Base-by-base conservation (phyloP, 495 filamentous ascomycete species). In the Penicillium bialowiezense region DNA sequence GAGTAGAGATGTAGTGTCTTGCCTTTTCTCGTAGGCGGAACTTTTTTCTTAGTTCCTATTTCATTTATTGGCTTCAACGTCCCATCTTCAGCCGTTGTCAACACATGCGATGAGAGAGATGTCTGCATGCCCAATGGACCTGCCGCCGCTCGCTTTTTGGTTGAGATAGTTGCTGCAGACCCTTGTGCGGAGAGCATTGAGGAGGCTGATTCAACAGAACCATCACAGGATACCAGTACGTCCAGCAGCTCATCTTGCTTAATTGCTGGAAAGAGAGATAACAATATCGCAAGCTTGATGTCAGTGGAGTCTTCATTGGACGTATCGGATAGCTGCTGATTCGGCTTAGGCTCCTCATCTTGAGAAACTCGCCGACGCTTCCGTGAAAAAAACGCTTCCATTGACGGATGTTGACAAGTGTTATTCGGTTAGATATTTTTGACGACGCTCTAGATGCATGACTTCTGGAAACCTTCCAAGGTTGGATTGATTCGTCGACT, bases 1-100 rank as follows among this genome's bases (percentile, higher is more conserved):
- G 86, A 76, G 56, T 82, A 97, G 0, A 97, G 77, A 63, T 91
- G 86, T 7, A 96, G 66, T 0, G 91, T 96, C 53, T 82, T 72
- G 9, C 91, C 93, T 59, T 88, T 96, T 50, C 80, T 83, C 5
- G 86, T 86, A 24, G 85, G 65, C 0, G 71, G 43, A n/a, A 33
- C 10, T 13, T 44, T 62, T 20, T 43, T 45, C 10, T 34, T 37
- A 3, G 6, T 83, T 8, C 67, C 28, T 41, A 65, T 76, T 47
- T 79, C 78, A 15, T 42, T 49, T 15, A 59, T 36, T n/a, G 69
- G 56, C 5, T 49, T 56, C 7, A 60, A 32, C 12, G 55, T 51
- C 43, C 52, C 55, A 48, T 68, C 65, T 40, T 55, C 48, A 14
- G 48, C 38, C 17, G 65, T 43, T 14, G 58, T 41, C 13, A 62